Base-by-base conservation (phyloP, 2,329 filamentous ascomycete species). In the Pseudogymnoascus sp. region DNA sequence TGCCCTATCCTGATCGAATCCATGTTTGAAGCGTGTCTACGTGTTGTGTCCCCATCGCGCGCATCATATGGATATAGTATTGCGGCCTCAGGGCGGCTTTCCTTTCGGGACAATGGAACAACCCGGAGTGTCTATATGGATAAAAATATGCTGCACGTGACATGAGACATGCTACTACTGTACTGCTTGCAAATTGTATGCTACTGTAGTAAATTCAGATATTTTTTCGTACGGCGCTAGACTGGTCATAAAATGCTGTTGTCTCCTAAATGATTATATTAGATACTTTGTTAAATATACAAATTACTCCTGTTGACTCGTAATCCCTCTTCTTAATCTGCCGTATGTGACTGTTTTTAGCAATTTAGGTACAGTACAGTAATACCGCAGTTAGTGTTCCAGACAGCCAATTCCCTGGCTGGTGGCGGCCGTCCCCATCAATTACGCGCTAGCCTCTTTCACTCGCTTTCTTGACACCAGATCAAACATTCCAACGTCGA, bases 401-500 rank as follows among this genome's bases (percentile, higher is more conserved):
- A 54, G 47, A 54, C 47, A 35, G 47, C n/a, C 47, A 54, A 54
- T 33, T 54, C 33, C 47, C 47, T 25, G 22, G 22, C n/a, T 35
- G 47, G 47, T 54, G 28, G 47, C 47, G 47, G 47, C 25, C 9
- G n/a, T 50, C 47, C 47, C 41, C 28, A 20, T 54, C 47, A 54
- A 54, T 54, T 54, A 35, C 47, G 28, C 47, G 47, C 47, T 54
- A 54, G 47, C 47, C 47, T 54, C 47, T 54, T 54, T 54, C 47
- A 35, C 28, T 54, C 28, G 47, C 47, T 54, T 54, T 54, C 47
- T 54, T 54, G 47, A 54, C 47, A 54, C 47, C 47, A 54, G 47
- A 54, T 54, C 47, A 54, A 54, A 54, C 47, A 33, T 54, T 54
- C 47, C 47, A 54, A 54, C 47, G 47, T 54, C 28, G 47, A 54